Percentiles rank a stretch among this genome's conserved stretches.
Evolutionary conservation across 148 eudicot species (phyloP).

Genomic region (Euryodendron excelsum): DNA sequence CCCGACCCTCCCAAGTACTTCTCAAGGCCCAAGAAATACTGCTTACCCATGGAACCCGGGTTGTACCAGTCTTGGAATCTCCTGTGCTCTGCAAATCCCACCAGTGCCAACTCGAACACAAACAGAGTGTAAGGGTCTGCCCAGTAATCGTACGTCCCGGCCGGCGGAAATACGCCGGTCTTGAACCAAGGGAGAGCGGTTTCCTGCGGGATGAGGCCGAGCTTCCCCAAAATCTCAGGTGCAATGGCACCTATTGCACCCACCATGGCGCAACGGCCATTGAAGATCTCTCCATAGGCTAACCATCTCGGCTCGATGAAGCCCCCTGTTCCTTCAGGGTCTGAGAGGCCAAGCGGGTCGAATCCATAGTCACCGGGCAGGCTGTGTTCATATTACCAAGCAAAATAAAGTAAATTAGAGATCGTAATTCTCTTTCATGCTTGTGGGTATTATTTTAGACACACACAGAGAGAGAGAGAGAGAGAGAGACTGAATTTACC

Average conservation of each 20-base stretch:
- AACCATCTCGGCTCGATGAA: slow-evolving; percentile 98
- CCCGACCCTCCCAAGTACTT: slow-evolving; percentile 78
- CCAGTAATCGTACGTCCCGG: slow-evolving; percentile 94
- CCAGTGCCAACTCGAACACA: slow-evolving; percentile 82
- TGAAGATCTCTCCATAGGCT: slow-evolving; percentile 95
- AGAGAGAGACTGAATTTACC: slow-evolving; percentile 32
- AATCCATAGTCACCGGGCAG: slow-evolving; percentile 97
- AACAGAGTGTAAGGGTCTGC: slow-evolving; percentile 87
- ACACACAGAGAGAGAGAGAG: too few species aligned
- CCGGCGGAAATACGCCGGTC: slow-evolving; percentile 96
- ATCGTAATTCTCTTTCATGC: neutral
- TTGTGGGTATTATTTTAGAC: neutral
- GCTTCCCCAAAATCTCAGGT: slow-evolving; percentile 82
- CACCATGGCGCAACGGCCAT: slow-evolving; percentile 89
- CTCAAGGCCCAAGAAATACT: slow-evolving; percentile 86
- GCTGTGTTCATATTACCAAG: slow-evolving; percentile 31
- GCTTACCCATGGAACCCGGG: slow-evolving; percentile 95
- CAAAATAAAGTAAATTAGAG: neutral
- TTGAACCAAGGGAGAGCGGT: slow-evolving; percentile 98
- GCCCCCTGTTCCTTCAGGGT: slow-evolving; percentile 99
- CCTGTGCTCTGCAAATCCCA: slow-evolving; percentile 99
- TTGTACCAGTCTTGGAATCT: slow-evolving; percentile 88
- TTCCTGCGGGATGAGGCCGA: slow-evolving; percentile 81
- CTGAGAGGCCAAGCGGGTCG: slow-evolving; percentile 95
- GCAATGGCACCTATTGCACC: slow-evolving; percentile 91